phyloP scores from a whole-genome alignment of 2,329 filamentous ascomycete genomes.

The Neurospora crassa region DNA sequence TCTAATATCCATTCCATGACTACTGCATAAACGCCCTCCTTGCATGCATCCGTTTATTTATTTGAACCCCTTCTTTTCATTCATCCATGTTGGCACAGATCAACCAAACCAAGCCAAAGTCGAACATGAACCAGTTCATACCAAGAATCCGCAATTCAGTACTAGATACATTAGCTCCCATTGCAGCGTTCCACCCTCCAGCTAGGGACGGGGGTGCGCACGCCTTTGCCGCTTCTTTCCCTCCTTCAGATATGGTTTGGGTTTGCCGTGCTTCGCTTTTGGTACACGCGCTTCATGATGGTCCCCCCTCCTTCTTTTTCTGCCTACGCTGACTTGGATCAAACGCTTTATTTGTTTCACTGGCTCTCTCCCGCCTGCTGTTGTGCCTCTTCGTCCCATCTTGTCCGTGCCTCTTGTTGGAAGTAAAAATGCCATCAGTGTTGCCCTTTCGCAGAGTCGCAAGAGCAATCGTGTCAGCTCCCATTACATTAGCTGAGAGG shows the following conservation, averaged over 20 bases:
- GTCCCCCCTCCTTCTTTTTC: not conserved
- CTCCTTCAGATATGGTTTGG: not conserved
- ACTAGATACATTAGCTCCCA: not conserved
- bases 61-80: not conserved
- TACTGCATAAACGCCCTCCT: not conserved
- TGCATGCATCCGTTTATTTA: not conserved
- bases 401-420: not conserved
- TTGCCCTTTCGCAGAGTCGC: not conserved
- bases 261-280: not conserved
- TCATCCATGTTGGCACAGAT: not conserved
- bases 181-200: not conserved
- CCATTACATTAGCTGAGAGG: not conserved
- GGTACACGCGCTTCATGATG: not conserved
- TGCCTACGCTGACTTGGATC: not conserved
- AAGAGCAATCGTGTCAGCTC: not conserved
- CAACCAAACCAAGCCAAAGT: not conserved
- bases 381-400: not conserved
- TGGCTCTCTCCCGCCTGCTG: not conserved
- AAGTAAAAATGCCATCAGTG: too few species aligned
- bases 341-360: not conserved
- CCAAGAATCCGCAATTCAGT: not conserved
- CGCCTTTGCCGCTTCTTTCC: not conserved
- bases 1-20: not conserved
- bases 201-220: not conserved
- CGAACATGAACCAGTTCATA: not conserved